phyloP scores from a whole-genome alignment of 805 yeast species.

The Metschnikowia cerradonensis region DNA sequence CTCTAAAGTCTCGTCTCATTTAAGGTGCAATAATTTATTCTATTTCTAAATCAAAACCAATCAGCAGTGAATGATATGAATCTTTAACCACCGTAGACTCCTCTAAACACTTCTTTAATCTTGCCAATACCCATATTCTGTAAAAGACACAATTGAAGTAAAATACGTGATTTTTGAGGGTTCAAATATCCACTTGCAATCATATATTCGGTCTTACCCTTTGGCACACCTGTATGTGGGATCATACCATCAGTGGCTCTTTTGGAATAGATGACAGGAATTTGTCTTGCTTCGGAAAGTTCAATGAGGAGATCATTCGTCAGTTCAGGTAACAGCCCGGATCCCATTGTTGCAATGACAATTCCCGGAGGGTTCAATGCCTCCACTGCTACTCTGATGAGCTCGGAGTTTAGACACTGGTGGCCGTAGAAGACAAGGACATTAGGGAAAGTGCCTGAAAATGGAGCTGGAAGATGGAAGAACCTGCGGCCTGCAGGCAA shows the following conservation, averaged over 20 bases:
- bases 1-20: background rate
- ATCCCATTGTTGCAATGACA: slow-evolving; percentile 68
- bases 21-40: background rate
- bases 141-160: slow-evolving; percentile 53
- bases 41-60: background rate
- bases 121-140: slow-evolving; percentile 35
- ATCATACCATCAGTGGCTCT: slow-evolving; percentile 71
- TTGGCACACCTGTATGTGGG: slow-evolving; percentile 46
- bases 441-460: slow-evolving; percentile 28
- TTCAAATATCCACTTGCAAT: slow-evolving; percentile 63
- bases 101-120: slow-evolving; percentile 44
- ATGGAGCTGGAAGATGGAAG: slow-evolving; percentile 18
- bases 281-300: slow-evolving; percentile 31
- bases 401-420: slow-evolving; percentile 51
- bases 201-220: slow-evolving; percentile 10
- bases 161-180: slow-evolving; percentile 60
- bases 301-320: slow-evolving; percentile 44
- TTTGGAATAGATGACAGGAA: slow-evolving; percentile 62
- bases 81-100: slow-evolving; percentile 37
- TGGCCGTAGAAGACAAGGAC: slow-evolving; percentile 59
- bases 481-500: slow-evolving; percentile 48
- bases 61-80: background rate
- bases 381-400: slow-evolving; percentile 45
- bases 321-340: slow-evolving; percentile 56
- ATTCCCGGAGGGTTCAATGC: slow-evolving; percentile 48